Percentiles rank a stretch among this genome's conserved stretches.
These are phyloP conservation scores for Aureobasidium sp. DNA, from an alignment of 2,329 filamentous ascomycete species.

Conservation along the genomic window DNA sequence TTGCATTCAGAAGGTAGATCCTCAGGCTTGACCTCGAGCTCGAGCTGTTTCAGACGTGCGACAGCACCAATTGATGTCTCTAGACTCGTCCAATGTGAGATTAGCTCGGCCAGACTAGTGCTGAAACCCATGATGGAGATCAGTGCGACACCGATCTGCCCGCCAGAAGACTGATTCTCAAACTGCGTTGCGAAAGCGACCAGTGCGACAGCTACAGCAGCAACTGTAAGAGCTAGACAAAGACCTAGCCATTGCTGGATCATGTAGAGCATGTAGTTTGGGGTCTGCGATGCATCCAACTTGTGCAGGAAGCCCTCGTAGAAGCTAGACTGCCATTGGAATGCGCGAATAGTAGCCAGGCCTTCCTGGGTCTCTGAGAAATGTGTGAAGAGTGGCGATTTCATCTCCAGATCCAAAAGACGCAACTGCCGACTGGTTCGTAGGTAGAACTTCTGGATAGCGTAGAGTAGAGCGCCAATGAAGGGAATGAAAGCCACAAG, in stretches of 20 bases:
- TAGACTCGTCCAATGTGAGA: slow-evolving; percentile 59
- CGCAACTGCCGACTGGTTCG: slow-evolving; percentile 55
- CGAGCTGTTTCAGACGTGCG: slow-evolving; percentile 55
- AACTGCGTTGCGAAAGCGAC: slow-evolving; percentile 44
- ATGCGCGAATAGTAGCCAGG: slow-evolving; percentile 56
- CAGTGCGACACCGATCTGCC: slow-evolving; percentile 57
- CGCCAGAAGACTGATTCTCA: slow-evolving; percentile 45
- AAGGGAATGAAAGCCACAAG: not conserved
- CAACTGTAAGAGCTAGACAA: slow-evolving; percentile 45
- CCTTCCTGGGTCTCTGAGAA: slow-evolving; percentile 58
- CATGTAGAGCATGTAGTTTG: slow-evolving; percentile 50
- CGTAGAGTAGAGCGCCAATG: slow-evolving; percentile 19
- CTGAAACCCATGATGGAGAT: slow-evolving; percentile 59
- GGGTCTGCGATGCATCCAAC: slow-evolving; percentile 47
- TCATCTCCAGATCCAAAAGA: slow-evolving; percentile 59
- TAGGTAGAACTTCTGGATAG: slow-evolving; percentile 52
- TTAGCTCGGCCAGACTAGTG: slow-evolving; percentile 53
- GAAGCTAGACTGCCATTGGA: slow-evolving; percentile 53
- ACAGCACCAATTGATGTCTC: slow-evolving; percentile 64
- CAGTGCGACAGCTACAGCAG: slow-evolving; percentile 31
- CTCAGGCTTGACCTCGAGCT: not conserved
- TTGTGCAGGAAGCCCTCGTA: slow-evolving; percentile 39
- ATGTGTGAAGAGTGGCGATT: slow-evolving; percentile 55
- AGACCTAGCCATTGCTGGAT: slow-evolving; percentile 52
- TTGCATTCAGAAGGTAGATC: not conserved